Percentiles rank a stretch among this genome's conserved stretches.
phyloP scores from a whole-genome alignment of 2,329 filamentous ascomycete genomes.

The Exophiala dermatitidis region DNA sequence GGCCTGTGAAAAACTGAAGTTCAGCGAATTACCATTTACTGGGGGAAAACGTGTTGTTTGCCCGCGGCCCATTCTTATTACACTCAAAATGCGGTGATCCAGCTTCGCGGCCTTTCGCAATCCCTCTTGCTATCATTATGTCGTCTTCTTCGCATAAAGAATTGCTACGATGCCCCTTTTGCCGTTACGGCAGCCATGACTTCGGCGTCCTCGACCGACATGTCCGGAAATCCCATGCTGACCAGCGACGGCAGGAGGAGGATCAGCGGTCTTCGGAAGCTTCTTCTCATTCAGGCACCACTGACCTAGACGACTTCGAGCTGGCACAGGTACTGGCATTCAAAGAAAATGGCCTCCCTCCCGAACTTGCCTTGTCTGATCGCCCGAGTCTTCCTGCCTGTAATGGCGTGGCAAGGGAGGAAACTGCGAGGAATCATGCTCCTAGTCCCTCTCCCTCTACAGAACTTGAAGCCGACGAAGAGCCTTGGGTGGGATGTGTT shows the following conservation, averaged over 20 bases:
- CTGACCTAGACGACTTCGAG: slow-evolving; percentile 15
- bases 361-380: slow-evolving; percentile 20
- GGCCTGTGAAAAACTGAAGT: background rate
- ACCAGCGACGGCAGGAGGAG: background rate
- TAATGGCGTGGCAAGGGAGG: background rate
- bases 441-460: background rate
- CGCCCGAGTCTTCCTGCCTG: slow-evolving; percentile 14
- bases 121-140: slow-evolving; percentile 6
- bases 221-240: slow-evolving; percentile 11
- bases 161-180: slow-evolving; percentile 17
- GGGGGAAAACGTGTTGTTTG: slow-evolving; percentile 1
- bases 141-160: slow-evolving; percentile 4
- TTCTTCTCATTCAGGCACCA: background rate
- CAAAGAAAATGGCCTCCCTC: slow-evolving; percentile 23
- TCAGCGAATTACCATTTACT: background rate
- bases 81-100: too few relatives aligned
- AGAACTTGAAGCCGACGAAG: background rate
- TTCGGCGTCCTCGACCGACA: slow-evolving; percentile 16
- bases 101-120: background rate
- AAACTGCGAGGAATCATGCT: slow-evolving; percentile 5
- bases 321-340: slow-evolving; percentile 24
- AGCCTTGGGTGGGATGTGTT: slow-evolving; percentile 18
- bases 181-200: slow-evolving; percentile 11
- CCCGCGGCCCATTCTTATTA: background rate
- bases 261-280: background rate